Evolutionary conservation across 2,329 filamentous ascomycete genomes (phyloP).

Genomic region (Xylaria sp.): DNA sequence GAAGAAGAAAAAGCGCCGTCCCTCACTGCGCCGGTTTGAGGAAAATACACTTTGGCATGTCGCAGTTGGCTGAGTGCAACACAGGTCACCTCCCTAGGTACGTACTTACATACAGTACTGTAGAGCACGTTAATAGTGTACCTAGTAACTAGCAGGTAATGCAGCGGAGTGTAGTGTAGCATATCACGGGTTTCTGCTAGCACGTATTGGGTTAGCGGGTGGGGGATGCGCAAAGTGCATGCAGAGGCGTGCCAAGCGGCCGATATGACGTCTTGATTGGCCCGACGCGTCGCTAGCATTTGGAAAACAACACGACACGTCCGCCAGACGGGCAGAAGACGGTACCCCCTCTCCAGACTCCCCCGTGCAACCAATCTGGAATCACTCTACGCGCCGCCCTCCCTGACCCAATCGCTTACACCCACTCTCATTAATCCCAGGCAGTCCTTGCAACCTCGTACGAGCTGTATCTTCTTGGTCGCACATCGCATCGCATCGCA

Average conservation of each 20-base stretch:
- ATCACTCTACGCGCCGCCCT: constrained; percentile 27
- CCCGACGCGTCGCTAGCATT: constrained; percentile 20
- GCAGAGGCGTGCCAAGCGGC: constrained; percentile 16
- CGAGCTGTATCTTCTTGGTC: constrained; percentile 22
- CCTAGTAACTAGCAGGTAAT: too few species aligned
- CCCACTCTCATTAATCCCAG: constrained; percentile 23
- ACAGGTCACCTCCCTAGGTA: neutral
- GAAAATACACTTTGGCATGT: constrained; percentile 1
- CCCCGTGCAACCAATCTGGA: constrained; percentile 25
- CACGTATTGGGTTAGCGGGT: neutral
- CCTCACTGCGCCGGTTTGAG: neutral
- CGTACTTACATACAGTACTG: too few species aligned
- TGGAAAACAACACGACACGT: constrained; percentile 29
- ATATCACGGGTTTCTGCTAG: neutral
- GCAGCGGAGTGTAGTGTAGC: neutral
- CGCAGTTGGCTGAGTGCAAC: neutral
- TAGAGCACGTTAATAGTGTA: too few species aligned
- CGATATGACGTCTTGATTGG: constrained; percentile 18
- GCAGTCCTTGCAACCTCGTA: constrained; percentile 22
- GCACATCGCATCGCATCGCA: constrained; percentile 16
- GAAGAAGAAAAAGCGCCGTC: neutral
- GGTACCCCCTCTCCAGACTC: constrained; percentile 13
- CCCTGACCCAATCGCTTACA: constrained; percentile 25
- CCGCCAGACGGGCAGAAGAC: neutral
- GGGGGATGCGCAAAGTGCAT: constrained; percentile 24